Evolutionary conservation across 2,329 filamentous ascomycete species (phyloP).

Genomic region (Pseudopithomyces chartarum): DNA sequence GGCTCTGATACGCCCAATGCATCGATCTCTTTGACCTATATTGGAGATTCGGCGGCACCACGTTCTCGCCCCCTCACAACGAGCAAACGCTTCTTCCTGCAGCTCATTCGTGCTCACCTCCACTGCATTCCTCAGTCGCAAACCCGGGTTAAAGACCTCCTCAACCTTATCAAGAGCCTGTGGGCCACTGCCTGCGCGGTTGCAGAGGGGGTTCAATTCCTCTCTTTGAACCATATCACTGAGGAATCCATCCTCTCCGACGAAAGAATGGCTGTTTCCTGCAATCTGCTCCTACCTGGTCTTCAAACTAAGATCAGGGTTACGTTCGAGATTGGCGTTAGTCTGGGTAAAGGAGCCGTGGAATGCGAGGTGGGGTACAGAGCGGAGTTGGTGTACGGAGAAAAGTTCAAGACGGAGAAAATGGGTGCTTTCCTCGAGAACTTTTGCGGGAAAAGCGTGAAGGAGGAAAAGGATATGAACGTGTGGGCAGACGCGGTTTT

Average conservation of each 20-base stretch:
- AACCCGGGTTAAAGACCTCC: conserved; percentile 62
- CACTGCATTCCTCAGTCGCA: conserved; percentile 64
- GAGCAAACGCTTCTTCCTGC: conserved; percentile 76
- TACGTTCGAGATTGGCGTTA: conserved; percentile 58
- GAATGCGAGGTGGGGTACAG: conserved; percentile 61
- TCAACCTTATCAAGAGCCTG: conserved; percentile 62
- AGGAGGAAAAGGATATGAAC: conserved; percentile 32
- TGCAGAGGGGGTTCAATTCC: conserved; percentile 63
- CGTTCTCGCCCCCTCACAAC: conserved; percentile 62
- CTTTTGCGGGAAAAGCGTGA: conserved; percentile 50
- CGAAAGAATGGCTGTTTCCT: conserved; percentile 65
- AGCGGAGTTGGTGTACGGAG: conserved; percentile 74
- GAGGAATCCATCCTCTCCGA: conserved; percentile 68
- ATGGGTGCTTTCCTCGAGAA: conserved; percentile 72
- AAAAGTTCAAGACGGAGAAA: conserved; percentile 75
- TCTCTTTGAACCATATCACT: conserved; percentile 70
- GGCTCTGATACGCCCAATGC: conserved; percentile 47
- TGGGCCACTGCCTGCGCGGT: conserved; percentile 71
- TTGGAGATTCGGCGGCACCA: conserved; percentile 63
- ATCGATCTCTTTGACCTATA: conserved; percentile 72
- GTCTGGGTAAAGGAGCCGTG: conserved; percentile 51
- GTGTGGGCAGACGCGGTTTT: conserved; percentile 51
- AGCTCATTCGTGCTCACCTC: conserved; percentile 71
- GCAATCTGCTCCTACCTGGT: conserved; percentile 65
- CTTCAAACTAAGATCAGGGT: conserved; percentile 73